Evolutionary conservation across 1,284 basidiomycete species (phyloP).

Genomic region (Laetiporus sulphureus): DNA sequence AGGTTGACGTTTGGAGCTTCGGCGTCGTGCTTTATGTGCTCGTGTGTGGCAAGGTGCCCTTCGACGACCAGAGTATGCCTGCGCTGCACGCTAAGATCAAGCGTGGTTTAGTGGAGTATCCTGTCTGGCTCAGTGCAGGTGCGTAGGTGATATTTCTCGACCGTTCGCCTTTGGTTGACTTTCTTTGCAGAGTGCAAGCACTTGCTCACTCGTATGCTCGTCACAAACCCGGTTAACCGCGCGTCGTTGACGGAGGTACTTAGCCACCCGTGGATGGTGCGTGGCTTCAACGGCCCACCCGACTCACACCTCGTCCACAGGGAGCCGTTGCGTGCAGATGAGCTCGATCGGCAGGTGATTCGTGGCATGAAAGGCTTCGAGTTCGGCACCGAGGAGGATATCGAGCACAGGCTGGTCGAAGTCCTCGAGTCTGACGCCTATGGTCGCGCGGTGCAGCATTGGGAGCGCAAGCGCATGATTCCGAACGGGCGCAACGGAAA

Average conservation of each 20-base stretch:
- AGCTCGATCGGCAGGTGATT: slow-evolving; percentile 84
- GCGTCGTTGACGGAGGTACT: slow-evolving; percentile 88
- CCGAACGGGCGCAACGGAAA: slow-evolving; percentile 38
- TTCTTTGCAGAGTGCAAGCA: slow-evolving; percentile 83
- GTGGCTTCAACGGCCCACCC: slow-evolving; percentile 78
- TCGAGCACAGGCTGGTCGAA: slow-evolving; percentile 67
- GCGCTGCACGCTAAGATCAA: slow-evolving; percentile 99
- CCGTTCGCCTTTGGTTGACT: slow-evolving; percentile 9
- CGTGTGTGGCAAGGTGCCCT: slow-evolving; percentile 97
- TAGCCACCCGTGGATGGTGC: slow-evolving; percentile 90
- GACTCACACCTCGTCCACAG: slow-evolving; percentile 84
- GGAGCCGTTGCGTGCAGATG: slow-evolving; percentile 81
- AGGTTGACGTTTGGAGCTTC: slow-evolving; percentile 99
- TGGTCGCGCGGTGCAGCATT: slow-evolving; percentile 62
- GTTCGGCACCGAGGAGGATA: slow-evolving; percentile 86
- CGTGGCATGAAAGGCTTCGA: slow-evolving; percentile 95
- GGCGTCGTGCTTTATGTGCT: slow-evolving; percentile 97
- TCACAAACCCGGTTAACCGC: slow-evolving; percentile 85
- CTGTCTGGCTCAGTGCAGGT: slow-evolving; percentile 93
- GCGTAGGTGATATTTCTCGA: slow-evolving; percentile 21
- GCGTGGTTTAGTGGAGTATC: slow-evolving; percentile 94
- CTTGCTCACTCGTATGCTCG: slow-evolving; percentile 90
- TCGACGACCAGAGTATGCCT: slow-evolving; percentile 99
- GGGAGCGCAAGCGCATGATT: slow-evolving; percentile 63
- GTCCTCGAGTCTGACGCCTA: slow-evolving; percentile 82